These are phyloP conservation scores for Chromera velia DNA, from an alignment of 73 alveolate genomes.

Conservation along the genomic window DNA sequence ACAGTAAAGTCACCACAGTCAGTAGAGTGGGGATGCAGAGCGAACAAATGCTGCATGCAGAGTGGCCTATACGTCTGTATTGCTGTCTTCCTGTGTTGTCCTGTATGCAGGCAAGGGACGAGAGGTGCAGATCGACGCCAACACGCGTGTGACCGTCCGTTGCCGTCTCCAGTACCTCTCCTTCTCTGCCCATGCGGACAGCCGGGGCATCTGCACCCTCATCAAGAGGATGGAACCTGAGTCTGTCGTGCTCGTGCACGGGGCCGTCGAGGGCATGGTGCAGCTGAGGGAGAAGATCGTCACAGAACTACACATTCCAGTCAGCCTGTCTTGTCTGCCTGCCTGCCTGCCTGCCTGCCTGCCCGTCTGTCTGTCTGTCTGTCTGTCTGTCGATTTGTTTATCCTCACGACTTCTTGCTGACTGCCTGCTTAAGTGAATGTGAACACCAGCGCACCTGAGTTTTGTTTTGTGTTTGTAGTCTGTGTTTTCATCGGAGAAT, in stretches of 20 bases:
- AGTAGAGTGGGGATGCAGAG: background rate
- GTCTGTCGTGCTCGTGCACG: conserved; percentile 1
- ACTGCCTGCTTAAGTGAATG: too few species aligned
- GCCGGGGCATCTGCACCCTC: conserved; percentile 86
- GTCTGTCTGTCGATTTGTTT: too few species aligned
- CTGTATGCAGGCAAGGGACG: conserved; percentile 54
- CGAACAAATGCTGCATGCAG: background rate
- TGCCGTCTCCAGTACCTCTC: conserved; percentile 81
- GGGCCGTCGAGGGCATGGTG: background rate
- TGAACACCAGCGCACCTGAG: too few species aligned
- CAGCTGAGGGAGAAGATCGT: background rate
- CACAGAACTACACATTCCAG: background rate
- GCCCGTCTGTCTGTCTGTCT: too few species aligned
- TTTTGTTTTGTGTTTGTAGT: too few species aligned
- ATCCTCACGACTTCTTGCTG: too few species aligned
- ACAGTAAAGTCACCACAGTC: too few species aligned
- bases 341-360: too few species aligned
- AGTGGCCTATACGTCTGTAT: background rate
- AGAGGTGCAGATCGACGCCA: conserved; percentile 76
- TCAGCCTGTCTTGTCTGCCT: background rate
- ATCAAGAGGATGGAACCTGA: conserved; percentile 47
- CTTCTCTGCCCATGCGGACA: conserved; percentile 95
- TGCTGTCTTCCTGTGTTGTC: background rate
- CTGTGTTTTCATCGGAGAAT: too few species aligned
- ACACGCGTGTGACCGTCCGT: conserved; percentile 70